phyloP scores from a whole-genome alignment of 2,329 filamentous ascomycete genomes.

The Pseudogymnoascus sp. region DNA sequence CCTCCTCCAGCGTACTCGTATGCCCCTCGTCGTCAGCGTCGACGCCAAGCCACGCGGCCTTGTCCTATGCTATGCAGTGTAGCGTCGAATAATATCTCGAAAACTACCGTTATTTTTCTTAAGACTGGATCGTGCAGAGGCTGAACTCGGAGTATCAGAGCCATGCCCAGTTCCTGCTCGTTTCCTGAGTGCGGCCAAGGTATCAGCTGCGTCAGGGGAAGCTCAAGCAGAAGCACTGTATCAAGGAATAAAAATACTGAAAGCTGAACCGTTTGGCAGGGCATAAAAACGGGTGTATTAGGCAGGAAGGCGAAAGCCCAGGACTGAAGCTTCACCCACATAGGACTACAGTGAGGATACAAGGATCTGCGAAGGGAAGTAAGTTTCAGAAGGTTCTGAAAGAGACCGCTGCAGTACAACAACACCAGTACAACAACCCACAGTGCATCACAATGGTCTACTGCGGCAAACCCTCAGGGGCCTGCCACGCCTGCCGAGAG shows the following conservation, averaged over 20 bases:
- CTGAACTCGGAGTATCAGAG: neutral
- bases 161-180: neutral
- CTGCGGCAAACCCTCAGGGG: slow-evolving; percentile 48
- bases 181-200: neutral
- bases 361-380: neutral
- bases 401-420: neutral
- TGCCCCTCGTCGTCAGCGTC: neutral
- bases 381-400: neutral
- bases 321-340: neutral
- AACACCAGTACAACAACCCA: neutral
- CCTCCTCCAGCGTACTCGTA: no score
- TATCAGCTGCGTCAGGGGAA: neutral
- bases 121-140: neutral
- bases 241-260: neutral
- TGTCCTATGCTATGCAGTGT: neutral
- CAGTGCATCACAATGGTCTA: slow-evolving; percentile 39
- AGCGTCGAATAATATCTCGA: neutral
- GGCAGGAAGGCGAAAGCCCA: neutral
- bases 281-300: neutral
- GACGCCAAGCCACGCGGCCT: neutral
- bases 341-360: neutral
- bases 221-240: neutral
- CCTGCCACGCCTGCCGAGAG: slow-evolving; percentile 46
- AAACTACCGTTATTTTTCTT: neutral
- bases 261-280: neutral